Conservation (phyloP, 805 yeast genomes). For the Wickerhamomyces queroliae region DNA sequence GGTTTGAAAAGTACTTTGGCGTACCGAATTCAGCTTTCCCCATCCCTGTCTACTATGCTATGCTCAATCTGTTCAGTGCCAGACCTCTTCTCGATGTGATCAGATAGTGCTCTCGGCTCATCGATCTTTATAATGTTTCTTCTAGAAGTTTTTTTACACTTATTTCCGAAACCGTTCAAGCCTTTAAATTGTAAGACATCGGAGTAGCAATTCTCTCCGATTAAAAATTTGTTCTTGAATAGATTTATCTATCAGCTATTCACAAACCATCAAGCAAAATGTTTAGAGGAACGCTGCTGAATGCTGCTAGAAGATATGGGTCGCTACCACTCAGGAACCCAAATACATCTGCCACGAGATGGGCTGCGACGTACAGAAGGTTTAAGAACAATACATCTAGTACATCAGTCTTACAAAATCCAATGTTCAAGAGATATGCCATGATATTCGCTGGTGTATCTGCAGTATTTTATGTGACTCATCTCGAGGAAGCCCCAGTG, state of each 20-base stretch:
- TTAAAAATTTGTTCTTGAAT: not conserved
- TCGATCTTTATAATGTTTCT: not conserved
- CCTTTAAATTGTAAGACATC: too few species aligned
- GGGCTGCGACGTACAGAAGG: constrained; percentile 34
- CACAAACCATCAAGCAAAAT: too few species aligned
- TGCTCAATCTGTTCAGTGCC: too few species aligned
- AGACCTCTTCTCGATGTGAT: too few species aligned
- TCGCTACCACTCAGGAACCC: too few species aligned
- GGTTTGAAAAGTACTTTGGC: constrained; percentile 68
- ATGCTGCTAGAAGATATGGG: too few species aligned
- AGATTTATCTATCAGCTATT: too few species aligned
- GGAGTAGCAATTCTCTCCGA: too few species aligned
- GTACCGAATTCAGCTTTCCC: constrained; percentile 57
- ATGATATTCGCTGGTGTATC: constrained; percentile 29
- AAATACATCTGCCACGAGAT: not conserved
- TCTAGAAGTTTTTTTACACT: not conserved
- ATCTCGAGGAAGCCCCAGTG: constrained; percentile 76
- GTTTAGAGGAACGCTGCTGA: too few species aligned
- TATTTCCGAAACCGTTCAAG: too few species aligned
- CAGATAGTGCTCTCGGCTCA: too few species aligned
- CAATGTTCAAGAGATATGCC: constrained; percentile 24
- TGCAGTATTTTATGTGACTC: constrained; percentile 37
- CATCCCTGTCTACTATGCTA: constrained; percentile 27
- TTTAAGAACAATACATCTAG: constrained; percentile 22
- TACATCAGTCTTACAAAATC: constrained; percentile 15